Evolutionary conservation across 225 moss, liverwort and hornwort species (phyloP).

Genomic region (Straminergon stramineum): DNA sequence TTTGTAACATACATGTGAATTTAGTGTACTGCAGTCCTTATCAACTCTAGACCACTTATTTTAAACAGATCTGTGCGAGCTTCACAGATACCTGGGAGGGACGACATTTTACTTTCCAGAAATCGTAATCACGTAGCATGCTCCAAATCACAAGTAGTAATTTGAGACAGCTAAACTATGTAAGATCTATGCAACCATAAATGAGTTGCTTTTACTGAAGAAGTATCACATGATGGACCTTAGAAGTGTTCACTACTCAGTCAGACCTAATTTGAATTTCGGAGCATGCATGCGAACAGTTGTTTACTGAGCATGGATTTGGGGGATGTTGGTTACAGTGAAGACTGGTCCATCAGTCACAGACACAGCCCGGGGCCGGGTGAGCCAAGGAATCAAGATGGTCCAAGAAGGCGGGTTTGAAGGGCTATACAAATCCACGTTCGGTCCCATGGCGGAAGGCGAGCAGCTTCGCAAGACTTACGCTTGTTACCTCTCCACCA

Average conservation of each 20-base stretch:
- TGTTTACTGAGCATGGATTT: neutral
- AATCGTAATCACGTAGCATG: neutral
- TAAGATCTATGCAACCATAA: neutral
- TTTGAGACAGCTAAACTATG: neutral
- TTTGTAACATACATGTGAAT: neutral
- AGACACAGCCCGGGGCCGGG: conserved; percentile 64
- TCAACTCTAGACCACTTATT: neutral
- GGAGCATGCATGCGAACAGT: neutral
- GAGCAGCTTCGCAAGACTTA: conserved; percentile 83
- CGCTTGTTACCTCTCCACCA: conserved; percentile 85
- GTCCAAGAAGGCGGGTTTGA: conserved; percentile 78
- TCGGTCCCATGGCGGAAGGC: conserved; percentile 34
- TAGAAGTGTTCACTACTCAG: neutral
- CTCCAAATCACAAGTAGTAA: neutral
- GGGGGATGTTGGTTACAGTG: conserved; percentile 39
- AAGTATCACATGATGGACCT: neutral
- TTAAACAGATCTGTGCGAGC: neutral
- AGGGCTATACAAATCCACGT: conserved; percentile 53
- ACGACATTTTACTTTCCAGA: neutral
- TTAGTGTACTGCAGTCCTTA: neutral
- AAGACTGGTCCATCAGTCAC: conserved; percentile 52
- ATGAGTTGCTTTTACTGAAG: neutral
- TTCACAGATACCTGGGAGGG: neutral
- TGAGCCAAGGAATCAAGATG: conserved; percentile 61
- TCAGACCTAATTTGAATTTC: neutral